Evolutionary conservation across 768 basidiomycete species (phyloP), one percentile per base, ranked within the genome.

Genomic region (Boletus reticuloceps): DNA sequence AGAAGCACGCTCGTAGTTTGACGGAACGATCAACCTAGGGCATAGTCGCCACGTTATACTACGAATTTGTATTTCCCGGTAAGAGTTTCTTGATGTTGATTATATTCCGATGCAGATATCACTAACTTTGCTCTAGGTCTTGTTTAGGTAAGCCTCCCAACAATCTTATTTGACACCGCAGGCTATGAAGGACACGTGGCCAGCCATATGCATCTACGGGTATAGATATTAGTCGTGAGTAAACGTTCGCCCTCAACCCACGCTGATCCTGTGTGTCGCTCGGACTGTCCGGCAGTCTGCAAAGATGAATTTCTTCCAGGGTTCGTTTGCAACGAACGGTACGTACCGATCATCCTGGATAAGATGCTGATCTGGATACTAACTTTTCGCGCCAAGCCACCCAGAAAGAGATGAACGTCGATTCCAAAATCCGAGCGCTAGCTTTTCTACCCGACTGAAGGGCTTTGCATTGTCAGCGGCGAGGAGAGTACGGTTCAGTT

Each of bases 401-500:
- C 19, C 17, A 14, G 10, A 58, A 50, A 31, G 47, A 41, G 25
- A 40, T 53, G 31, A 17, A 36, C n/a, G 11, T 62, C 41, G 22
- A 41, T 39, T 58, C 60, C 14, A 47, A 59, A 20, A 52, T 63
- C 36, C 56, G 38, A 12, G 56, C 56, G 14, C 16, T 63, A 8
- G 48, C 61, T 9, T 58, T 62, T 42, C 22, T 59, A 22, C 44
- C 56, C 29, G 44, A 22, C 5, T n/a, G 42, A 40, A 44, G 25
- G 6, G 2, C 48, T 10, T 31, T 22, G 45, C 13, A 47, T 62
- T 11, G 47, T 59, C 37, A 62, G 53, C 40, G 50, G 50, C 20
- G 61, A 62, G 32, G 61, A 59, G 29, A 52, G 6, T 29, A n/a
- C 50, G 19, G 31, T 48, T 34, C 52, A 54, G 40, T 29, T 62